Conservation (phyloP, 306 rosid genomes). For the Corylus avellana region DNA sequence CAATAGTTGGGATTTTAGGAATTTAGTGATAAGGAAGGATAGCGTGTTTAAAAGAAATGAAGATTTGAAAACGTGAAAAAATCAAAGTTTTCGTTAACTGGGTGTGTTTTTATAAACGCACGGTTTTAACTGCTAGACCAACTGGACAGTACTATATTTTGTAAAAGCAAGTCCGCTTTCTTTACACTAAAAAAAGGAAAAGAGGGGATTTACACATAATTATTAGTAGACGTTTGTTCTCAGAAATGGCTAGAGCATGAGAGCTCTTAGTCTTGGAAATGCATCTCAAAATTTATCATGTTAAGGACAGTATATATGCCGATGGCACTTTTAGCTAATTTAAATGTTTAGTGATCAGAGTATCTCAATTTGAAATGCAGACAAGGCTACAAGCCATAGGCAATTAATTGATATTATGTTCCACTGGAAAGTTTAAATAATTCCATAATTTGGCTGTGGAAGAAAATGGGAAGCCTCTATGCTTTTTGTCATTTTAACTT, state of each 20-base stretch:
- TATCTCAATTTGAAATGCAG: constrained; percentile 8
- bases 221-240: not conserved
- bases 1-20: too few species aligned
- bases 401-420: not conserved
- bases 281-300: constrained; percentile 41
- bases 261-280: constrained; percentile 46
- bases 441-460: not conserved
- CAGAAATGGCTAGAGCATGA: constrained; percentile 34
- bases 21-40: too few species aligned
- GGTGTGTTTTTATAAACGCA: too few species aligned
- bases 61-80: too few species aligned
- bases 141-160: too few species aligned
- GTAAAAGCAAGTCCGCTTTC: too few species aligned
- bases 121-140: too few species aligned
- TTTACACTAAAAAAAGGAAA: too few species aligned
- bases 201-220: not conserved
- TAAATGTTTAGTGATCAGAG: not conserved
- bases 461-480: not conserved
- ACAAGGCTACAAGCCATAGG: not conserved
- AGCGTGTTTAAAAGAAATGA: too few species aligned
- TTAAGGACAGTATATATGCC: constrained; percentile 47
- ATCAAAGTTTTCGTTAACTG: too few species aligned
- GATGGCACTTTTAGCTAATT: constrained; percentile 38
- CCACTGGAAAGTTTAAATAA: not conserved
- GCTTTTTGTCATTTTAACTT: too few species aligned